Base-by-base conservation (phyloP, 257 asterid genomes). In the Cinchona pubescens region DNA sequence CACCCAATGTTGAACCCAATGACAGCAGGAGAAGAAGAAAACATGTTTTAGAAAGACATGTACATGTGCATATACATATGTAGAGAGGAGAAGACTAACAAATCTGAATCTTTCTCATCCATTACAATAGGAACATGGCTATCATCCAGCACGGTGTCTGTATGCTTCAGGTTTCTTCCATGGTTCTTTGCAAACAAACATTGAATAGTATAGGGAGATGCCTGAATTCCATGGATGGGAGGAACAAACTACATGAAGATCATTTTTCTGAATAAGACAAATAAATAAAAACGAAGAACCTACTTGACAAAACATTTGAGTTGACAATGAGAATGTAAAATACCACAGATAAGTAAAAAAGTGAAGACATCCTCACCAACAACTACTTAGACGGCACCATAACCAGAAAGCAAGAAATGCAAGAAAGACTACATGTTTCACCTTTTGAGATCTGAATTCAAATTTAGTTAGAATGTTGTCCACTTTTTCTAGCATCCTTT, bases 401-500 rank as follows among this genome's bases (percentile, higher is more conserved):
- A 55, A 55, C 23, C 29, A 43, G 13, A 30, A 27, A 49, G 30
- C 11, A 27, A 75, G 19, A 66, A 19, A 14, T 45, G 10, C 21
- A 12, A 25, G 34, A 76, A 43, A 13, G 43, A 32, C 14, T 42
- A 42, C 34, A 35, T 8, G 40, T 30, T 19, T 89, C n/a, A 95
- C 99, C 98, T 84, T 86, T 71, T 40, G 90, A 75, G 73, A 84
- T 71, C 83, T 87, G 81, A 92, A 87, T 76, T 88, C 94, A 71
- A 89, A 88, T 75, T 85, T 88, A 37, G 87, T 78, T 45, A 85
- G 81, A 78, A 82, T 71, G 71, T 78, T 80, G 71, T 87, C 96
- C 83, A 88, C 81, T 81, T 90, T 91, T 78, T 86, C 97, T 80
- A 87, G 90, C 97, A 86, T 87, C 82, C 78, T 84, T 68, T 88